These are phyloP conservation scores for Pichia sporocuriosa DNA, from an alignment of 805 yeast species.

Conservation along the genomic window DNA sequence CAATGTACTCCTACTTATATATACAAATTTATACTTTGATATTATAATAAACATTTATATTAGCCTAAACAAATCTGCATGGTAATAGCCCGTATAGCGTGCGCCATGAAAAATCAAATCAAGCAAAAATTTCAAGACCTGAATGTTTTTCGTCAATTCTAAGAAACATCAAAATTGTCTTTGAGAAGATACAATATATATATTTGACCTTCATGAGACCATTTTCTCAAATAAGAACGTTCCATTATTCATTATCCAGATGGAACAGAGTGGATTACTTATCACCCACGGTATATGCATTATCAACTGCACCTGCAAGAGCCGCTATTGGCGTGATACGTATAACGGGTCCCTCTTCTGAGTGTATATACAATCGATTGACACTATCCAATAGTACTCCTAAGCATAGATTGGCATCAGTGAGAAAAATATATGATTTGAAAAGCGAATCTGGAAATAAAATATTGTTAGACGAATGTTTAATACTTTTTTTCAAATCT, in stretches of 20 bases:
- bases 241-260: no score
- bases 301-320: constrained; percentile 74
- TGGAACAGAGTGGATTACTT: background rate
- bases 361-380: constrained; percentile 37
- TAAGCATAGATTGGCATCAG: constrained; percentile 45
- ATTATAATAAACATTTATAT: no score
- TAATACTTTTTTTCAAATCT: constrained; percentile 57
- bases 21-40: no score
- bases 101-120: no score
- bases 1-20: no score
- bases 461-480: constrained; percentile 65
- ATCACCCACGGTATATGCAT: constrained; percentile 77
- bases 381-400: constrained; percentile 38
- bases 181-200: background rate
- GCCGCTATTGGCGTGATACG: constrained; percentile 87
- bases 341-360: constrained; percentile 65
- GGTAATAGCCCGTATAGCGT: no score
- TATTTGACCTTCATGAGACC: background rate
- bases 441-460: constrained; percentile 11
- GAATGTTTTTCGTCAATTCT: no score
- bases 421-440: constrained; percentile 50
- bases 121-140: no score
- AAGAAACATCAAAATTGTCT: no score
- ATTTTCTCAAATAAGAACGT: background rate
- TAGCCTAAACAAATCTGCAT: no score